Percentiles rank a stretch among this genome's conserved stretches.
phyloP scores from a whole-genome alignment of 2,329 filamentous ascomycete genomes.

The Pleoardoris graminearum region DNA sequence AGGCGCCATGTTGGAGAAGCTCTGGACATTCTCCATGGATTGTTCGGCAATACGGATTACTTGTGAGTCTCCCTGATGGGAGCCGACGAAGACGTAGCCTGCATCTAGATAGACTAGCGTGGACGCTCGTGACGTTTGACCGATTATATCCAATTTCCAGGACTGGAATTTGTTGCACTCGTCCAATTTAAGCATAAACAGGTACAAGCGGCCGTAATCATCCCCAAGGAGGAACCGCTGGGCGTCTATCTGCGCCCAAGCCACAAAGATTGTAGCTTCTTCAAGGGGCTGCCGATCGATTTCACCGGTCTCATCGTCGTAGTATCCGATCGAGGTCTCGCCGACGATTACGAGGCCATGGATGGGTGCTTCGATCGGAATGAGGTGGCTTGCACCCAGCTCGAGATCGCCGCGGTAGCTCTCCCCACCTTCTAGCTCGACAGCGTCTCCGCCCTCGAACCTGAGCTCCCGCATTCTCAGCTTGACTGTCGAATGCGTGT shows the following conservation, averaged over 20 bases:
- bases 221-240: conserved; percentile 87
- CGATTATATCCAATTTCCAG: conserved; percentile 71
- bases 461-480: conserved; percentile 60
- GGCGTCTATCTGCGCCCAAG: conserved; percentile 84
- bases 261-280: conserved; percentile 83
- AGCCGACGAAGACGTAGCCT: conserved; percentile 80
- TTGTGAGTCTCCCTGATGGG: conserved; percentile 91
- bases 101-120: conserved; percentile 76
- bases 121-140: conserved; percentile 73
- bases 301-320: conserved; percentile 74
- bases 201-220: conserved; percentile 82
- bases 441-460: conserved; percentile 55
- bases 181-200: conserved; percentile 76
- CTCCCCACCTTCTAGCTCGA: conserved; percentile 58
- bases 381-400: conserved; percentile 63
- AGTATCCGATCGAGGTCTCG: conserved; percentile 77
- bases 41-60: conserved; percentile 68
- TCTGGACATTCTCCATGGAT: conserved; percentile 70
- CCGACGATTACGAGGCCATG: conserved; percentile 54
- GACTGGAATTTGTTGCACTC: conserved; percentile 68
- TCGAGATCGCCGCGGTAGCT: conserved; percentile 60
- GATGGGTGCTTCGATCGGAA: conserved; percentile 62
- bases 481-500: conserved; percentile 59
- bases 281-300: conserved; percentile 66
- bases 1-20: conserved; percentile 81